Base-by-base conservation (phyloP, 2,329 filamentous ascomycete genomes). In the Fusarium camptoceras region DNA sequence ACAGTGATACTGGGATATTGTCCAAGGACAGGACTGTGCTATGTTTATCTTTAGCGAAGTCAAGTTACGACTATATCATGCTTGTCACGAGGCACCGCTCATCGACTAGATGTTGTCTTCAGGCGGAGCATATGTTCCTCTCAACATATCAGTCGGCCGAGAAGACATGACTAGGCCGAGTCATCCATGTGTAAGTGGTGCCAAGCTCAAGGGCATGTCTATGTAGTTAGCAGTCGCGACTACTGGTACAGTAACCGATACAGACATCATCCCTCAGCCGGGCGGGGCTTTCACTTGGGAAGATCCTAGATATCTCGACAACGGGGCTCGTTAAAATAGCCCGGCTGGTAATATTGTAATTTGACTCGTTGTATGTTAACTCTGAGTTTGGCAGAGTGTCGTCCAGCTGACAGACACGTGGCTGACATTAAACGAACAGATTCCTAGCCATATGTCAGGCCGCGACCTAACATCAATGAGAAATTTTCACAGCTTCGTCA, bases 121-220 rank as follows among this genome's bases (percentile, higher is more conserved):
- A 64, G 48, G 25, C 68, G 62, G 66, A 56, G 47, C 41, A 66
- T 58, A 60, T 67, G 58, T 62, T 65, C 55, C 59, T 64, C 68
- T 49, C 62, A 50, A 56, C 48, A 60, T 42, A 44, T 62, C 60
- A 56, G 63, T 74, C 73, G 71, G 73, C 73, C 73, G 73, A 75
- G 66, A 74, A 64, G 18, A 51, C 43, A 34, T 60, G 58, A 68
- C 61, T 75, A 51, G 55, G 59, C 73, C 71, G 73, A 73, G 55
- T 68, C 50, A 48, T 57, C 50, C 43, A 53, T 46, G 50, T 55
- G 50, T 65, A 56, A 61, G 70, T 68, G 56, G 51, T 59, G 64
- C 64, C 73, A 75, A 72, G 69, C 47, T 49, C 46, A 28, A 51
- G 54, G 55, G 49, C 62, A 65, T 56, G 63, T 63, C 50, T 58